Evolutionary conservation across 108 stramenopile species (phyloP).

Genomic region (Mayamaea pseudoterrestris): DNA sequence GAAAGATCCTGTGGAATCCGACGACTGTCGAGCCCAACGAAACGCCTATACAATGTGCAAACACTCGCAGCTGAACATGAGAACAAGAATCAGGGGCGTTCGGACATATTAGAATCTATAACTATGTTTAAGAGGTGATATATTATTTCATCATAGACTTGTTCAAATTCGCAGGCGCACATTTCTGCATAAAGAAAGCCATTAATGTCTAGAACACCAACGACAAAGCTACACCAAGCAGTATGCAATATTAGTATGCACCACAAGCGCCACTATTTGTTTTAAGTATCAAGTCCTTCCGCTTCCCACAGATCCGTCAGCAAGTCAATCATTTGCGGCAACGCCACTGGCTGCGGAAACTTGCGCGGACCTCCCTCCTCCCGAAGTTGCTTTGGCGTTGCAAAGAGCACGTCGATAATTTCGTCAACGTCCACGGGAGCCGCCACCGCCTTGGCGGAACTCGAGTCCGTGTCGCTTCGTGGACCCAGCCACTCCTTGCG

Average conservation of each 20-base stretch:
- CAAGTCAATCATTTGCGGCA: conserved; percentile 77
- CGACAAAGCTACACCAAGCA: too few relatives aligned
- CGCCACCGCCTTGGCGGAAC: conserved; percentile 11
- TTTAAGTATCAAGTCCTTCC: conserved; percentile 65
- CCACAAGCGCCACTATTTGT: too few relatives aligned
- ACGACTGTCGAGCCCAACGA: conserved; percentile 48
- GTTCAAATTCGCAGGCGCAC: too few relatives aligned
- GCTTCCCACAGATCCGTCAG: conserved; percentile 78
- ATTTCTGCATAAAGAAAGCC: too few relatives aligned
- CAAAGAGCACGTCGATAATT: conserved; percentile 67
- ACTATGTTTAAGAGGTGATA: too few relatives aligned
- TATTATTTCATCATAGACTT: too few relatives aligned
- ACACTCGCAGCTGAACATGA: conserved; percentile 78
- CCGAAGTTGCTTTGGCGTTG: conserved; percentile 37
- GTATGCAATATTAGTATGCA: too few relatives aligned
- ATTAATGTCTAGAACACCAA: too few relatives aligned
- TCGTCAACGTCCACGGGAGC: conserved; percentile 57
- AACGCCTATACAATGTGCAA: conserved; percentile 82
- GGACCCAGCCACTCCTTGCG: neutral
- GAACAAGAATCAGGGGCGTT: conserved; percentile 69
- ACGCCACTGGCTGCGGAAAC: conserved; percentile 53
- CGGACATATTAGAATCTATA: conserved; percentile 60
- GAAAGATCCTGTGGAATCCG: conserved; percentile 45
- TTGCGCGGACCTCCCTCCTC: conserved; percentile 19
- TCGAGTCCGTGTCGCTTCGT: conserved; percentile 3